Conservation (phyloP, 352 stramenopile genomes). For the Blastocystis sp. region DNA sequence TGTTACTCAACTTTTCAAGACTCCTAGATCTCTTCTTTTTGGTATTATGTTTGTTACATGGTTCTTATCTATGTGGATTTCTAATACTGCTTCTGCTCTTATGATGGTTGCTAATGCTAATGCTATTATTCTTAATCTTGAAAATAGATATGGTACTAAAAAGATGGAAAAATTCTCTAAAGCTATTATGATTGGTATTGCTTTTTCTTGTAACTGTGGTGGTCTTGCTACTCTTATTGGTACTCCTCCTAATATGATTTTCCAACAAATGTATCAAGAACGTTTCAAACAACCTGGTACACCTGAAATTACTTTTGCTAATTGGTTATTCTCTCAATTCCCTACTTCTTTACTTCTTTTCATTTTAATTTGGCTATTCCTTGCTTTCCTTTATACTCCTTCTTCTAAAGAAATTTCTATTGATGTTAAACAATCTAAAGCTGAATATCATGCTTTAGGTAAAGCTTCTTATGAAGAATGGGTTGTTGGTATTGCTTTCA, state of each 20-base stretch:
- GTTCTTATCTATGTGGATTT: slow-evolving; percentile 33
- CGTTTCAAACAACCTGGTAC: neutral
- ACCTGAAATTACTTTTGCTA: slow-evolving; percentile 16
- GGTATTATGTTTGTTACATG: slow-evolving; percentile 24
- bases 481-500: slow-evolving; percentile 10
- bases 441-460: slow-evolving; percentile 14
- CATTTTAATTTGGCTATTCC: slow-evolving; percentile 5
- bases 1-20: slow-evolving; percentile 15
- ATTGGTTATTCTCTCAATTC: slow-evolving; percentile 1
- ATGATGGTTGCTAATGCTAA: slow-evolving; percentile 31
- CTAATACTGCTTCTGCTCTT: slow-evolving; percentile 24
- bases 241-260: slow-evolving; percentile 25
- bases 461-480: slow-evolving; percentile 24
- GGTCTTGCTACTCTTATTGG: slow-evolving; percentile 18
- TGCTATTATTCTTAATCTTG: neutral
- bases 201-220: slow-evolving; percentile 17
- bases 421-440: slow-evolving; percentile 1
- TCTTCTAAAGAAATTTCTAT: slow-evolving; percentile 1
- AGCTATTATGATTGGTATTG: slow-evolving; percentile 27
- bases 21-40: slow-evolving; percentile 14
- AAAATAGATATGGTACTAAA: slow-evolving; percentile 15
- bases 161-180: slow-evolving; percentile 22
- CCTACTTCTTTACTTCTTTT: slow-evolving; percentile 6
- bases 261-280: neutral
- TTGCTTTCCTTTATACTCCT: slow-evolving; percentile 14